phyloP scores from a whole-genome alignment of 495 filamentous ascomycete species.

The Neurospora sublineolata region DNA sequence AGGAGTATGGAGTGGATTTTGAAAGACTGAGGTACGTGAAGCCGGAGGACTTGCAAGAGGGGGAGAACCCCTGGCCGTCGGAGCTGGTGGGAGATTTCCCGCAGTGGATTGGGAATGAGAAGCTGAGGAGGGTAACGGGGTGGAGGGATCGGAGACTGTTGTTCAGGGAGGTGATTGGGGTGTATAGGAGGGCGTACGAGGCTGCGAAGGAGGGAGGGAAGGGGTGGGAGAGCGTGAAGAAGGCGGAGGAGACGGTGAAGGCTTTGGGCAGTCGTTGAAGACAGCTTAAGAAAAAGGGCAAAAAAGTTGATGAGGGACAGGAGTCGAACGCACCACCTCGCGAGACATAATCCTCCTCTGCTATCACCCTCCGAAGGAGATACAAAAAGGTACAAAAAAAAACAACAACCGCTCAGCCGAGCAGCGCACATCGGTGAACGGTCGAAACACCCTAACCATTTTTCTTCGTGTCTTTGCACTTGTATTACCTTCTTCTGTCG shows the following conservation, averaged over 20 bases:
- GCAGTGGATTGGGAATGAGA: background rate
- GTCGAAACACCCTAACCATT: background rate
- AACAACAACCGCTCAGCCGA: background rate
- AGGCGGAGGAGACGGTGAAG: background rate
- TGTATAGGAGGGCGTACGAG: background rate
- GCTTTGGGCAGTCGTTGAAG: background rate
- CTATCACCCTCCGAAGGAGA: background rate
- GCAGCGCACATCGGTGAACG: background rate
- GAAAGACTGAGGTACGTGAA: background rate
- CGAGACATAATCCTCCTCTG: background rate
- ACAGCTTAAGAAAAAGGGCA: background rate
- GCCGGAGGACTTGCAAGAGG: background rate
- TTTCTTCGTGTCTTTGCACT: background rate
- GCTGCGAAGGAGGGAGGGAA: background rate
- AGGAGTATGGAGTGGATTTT: background rate
- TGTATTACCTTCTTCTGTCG: background rate
- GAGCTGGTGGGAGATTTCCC: background rate
- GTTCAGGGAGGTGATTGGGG: background rate
- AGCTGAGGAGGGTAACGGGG: background rate
- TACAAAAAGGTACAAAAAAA: background rate
- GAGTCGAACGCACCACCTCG: background rate
- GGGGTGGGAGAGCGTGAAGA: background rate
- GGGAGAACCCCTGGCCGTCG: background rate
- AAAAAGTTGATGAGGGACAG: background rate
- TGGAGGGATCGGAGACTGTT: background rate